A percentile compares a stretch with the other conserved stretches of the same genome.
Conservation (phyloP, 768 basidiomycete genomes). For the Russula compacta region DNA sequence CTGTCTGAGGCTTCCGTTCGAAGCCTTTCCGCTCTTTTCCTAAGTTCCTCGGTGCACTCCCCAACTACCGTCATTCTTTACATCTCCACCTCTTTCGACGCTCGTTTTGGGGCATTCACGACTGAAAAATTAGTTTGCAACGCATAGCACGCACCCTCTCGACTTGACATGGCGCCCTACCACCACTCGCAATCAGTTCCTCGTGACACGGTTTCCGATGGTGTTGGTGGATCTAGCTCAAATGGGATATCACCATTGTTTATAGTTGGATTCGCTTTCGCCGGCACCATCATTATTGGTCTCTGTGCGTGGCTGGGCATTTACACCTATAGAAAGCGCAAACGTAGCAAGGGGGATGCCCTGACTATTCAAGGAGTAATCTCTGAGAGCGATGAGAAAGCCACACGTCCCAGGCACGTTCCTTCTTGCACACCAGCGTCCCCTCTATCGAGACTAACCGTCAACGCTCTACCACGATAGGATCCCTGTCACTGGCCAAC, state of each 20-base stretch:
- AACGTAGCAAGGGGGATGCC: slow-evolving; percentile 25
- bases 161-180: slow-evolving; percentile 10
- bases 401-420: neutral
- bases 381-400: slow-evolving; percentile 26
- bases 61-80: neutral
- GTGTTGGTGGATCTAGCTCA: neutral
- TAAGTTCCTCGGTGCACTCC: neutral
- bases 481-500: slow-evolving; percentile 1
- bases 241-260: slow-evolving; percentile 26
- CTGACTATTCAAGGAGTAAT: slow-evolving; percentile 42
- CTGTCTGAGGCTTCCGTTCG: neutral
- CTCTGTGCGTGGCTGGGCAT: slow-evolving; percentile 37
- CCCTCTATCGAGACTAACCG: neutral
- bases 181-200: neutral
- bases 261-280: slow-evolving; percentile 45
- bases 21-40: neutral
- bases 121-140: neutral
- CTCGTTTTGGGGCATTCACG: neutral
- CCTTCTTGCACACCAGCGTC: too few species aligned
- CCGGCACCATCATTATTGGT: slow-evolving; percentile 32
- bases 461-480: neutral
- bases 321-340: slow-evolving; percentile 32
- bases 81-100: neutral
- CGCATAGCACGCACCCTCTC: neutral
- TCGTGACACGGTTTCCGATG: slow-evolving; percentile 3